Conservation (phyloP, 1,139 yeast genomes). For the Chernovozyma aurita region DNA sequence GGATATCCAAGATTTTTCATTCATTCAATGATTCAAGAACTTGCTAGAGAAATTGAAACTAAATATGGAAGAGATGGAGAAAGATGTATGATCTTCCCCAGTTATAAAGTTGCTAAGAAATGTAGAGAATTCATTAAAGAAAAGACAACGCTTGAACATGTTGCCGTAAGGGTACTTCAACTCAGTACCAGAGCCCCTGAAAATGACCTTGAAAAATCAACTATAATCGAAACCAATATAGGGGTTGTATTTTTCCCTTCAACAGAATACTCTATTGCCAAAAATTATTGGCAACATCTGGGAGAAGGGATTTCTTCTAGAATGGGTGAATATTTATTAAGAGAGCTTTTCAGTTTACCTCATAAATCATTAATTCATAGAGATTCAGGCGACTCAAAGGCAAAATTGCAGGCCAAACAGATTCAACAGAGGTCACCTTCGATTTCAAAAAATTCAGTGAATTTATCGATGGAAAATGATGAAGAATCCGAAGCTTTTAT, state of each 20-base stretch:
- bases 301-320: conserved; percentile 94
- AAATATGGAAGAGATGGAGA: conserved; percentile 81
- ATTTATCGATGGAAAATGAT: conserved; percentile 18
- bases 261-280: conserved; percentile 56
- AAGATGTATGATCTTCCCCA: conserved; percentile 68
- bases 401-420: conserved; percentile 35
- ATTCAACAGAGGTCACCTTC: conserved; percentile 36
- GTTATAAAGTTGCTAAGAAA: conserved; percentile 73
- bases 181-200: conserved; percentile 69
- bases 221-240: conserved; percentile 59
- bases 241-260: conserved; percentile 75
- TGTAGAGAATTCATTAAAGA: conserved; percentile 71
- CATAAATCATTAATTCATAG: conserved; percentile 8
- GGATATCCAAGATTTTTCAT: conserved; percentile 91
- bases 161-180: conserved; percentile 65
- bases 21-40: conserved; percentile 65
- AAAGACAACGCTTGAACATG: conserved; percentile 22
- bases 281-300: conserved; percentile 92
- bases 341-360: conserved; percentile 46
- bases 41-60: conserved; percentile 44
- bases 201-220: conserved; percentile 53
- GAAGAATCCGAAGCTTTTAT: conserved; percentile 66
- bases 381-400: conserved; percentile 21
- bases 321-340: conserved; percentile 76
- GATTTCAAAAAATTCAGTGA: conserved; percentile 9